Percentiles rank a stretch among this genome's conserved stretches.
Evolutionary conservation across 2,329 filamentous ascomycete genomes (phyloP).

Genomic region (Neofusicoccum sp.): DNA sequence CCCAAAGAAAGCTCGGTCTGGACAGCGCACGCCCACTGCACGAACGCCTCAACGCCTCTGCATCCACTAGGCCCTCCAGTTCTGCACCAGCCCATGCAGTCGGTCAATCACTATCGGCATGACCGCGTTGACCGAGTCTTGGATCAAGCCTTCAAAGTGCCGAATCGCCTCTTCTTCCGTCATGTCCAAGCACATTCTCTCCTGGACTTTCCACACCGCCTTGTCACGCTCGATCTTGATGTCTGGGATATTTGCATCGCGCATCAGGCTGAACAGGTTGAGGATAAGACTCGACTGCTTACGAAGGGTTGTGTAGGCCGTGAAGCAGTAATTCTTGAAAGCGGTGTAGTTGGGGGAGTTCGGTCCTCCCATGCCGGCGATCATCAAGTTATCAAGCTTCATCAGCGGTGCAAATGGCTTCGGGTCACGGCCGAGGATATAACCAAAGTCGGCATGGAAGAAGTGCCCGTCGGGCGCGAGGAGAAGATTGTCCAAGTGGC

Average conservation of each 20-base stretch:
- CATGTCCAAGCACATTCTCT: slow-evolving; percentile 89
- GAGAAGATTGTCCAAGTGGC: slow-evolving; percentile 93
- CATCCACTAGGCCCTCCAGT: slow-evolving; percentile 64
- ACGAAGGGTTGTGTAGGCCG: slow-evolving; percentile 86
- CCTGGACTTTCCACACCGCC: slow-evolving; percentile 91
- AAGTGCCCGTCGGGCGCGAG: slow-evolving; percentile 89
- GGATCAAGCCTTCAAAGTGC: slow-evolving; percentile 85
- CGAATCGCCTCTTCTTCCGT: slow-evolving; percentile 89
- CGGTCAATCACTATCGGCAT: slow-evolving; percentile 95
- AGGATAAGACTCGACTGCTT: slow-evolving; percentile 90
- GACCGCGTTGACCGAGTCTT: slow-evolving; percentile 85
- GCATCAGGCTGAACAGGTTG: slow-evolving; percentile 95
- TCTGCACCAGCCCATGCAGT: slow-evolving; percentile 90
- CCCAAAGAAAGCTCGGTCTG: neutral
- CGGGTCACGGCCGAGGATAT: slow-evolving; percentile 93
- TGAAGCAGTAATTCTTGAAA: slow-evolving; percentile 96
- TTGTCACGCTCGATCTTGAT: slow-evolving; percentile 91
- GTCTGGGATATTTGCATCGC: slow-evolving; percentile 95
- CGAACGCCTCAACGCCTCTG: neutral
- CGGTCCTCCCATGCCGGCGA: slow-evolving; percentile 94
- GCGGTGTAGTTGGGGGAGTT: slow-evolving; percentile 78
- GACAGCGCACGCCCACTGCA: neutral
- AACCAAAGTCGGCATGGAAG: slow-evolving; percentile 98
- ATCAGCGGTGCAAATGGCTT: slow-evolving; percentile 97
- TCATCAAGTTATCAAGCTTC: slow-evolving; percentile 98